These are phyloP conservation scores for Allium sativum DNA, from an alignment of 106 monocot genomes.

Conservation along the genomic window DNA sequence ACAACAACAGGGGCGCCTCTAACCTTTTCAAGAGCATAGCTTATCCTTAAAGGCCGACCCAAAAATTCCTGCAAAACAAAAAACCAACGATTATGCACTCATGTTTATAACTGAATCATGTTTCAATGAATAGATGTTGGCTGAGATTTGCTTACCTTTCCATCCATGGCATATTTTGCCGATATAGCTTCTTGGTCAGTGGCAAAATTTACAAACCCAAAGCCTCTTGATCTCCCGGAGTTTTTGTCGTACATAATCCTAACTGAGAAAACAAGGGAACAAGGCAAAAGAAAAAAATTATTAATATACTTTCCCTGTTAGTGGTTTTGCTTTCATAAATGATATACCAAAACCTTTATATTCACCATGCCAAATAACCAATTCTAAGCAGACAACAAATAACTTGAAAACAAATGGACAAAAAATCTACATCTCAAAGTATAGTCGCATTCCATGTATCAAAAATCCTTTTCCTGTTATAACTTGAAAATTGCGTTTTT, in stretches of 20 bases:
- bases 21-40: conserved; percentile 63
- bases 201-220: conserved; percentile 76
- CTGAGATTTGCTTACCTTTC: conserved; percentile 41
- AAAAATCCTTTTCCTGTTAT: no score
- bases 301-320: background rate
- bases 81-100: background rate
- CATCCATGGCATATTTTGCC: conserved; percentile 92
- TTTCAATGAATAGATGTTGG: background rate
- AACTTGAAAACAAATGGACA: no score
- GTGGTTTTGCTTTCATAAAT: background rate
- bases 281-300: background rate
- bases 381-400: background rate
- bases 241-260: conserved; percentile 87
- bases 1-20: conserved; percentile 62
- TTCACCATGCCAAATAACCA: background rate
- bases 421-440: no score
- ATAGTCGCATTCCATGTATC: no score
- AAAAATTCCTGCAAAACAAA: conserved; percentile 43
- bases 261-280: conserved; percentile 26
- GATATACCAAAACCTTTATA: background rate
- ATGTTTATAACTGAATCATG: background rate
- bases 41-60: conserved; percentile 81
- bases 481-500: no score
- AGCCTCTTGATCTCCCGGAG: conserved; percentile 88
- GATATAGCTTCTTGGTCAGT: conserved; percentile 40